phyloP scores from a whole-genome alignment of 768 basidiomycete species.

The Naganishia friedmannii region DNA sequence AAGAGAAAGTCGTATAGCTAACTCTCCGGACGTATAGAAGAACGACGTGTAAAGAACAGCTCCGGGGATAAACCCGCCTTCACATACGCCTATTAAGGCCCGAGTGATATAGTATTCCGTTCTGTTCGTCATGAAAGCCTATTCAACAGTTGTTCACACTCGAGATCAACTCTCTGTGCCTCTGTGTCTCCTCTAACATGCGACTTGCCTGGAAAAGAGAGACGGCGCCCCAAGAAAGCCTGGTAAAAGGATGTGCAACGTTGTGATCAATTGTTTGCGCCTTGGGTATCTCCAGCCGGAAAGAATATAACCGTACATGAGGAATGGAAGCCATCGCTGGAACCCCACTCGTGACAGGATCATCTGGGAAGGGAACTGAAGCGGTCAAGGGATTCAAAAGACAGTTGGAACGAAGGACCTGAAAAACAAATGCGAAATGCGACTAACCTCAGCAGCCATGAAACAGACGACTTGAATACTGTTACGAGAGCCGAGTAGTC shows the following conservation, averaged over 20 bases:
- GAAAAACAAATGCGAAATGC: too few species aligned
- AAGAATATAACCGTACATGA: background rate
- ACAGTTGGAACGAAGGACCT: too few species aligned
- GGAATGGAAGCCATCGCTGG: constrained; percentile 31
- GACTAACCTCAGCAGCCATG: constrained; percentile 20
- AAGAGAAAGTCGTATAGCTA: constrained; percentile 30
- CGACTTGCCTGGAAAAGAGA: constrained; percentile 16
- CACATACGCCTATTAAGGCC: constrained; percentile 29
- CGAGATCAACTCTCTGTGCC: background rate
- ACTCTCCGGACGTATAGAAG: constrained; percentile 29
- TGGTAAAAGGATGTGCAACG: background rate
- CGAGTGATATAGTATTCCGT: constrained; percentile 32
- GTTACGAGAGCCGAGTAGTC: background rate
- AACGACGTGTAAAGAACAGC: constrained; percentile 19
- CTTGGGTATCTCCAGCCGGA: too few species aligned
- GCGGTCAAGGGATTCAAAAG: constrained; percentile 23
- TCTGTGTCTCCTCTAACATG: too few species aligned
- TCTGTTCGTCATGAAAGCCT: constrained; percentile 30
- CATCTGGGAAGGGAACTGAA: constrained; percentile 34
- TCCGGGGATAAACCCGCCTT: constrained; percentile 26
- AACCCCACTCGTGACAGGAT: constrained; percentile 29
- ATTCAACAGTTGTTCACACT: background rate
- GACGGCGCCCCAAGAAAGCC: constrained; percentile 25
- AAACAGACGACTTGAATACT: constrained; percentile 17
- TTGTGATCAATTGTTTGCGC: background rate